These are phyloP conservation scores for Cymodocea nodosa DNA, from an alignment of 116 monocot species.

Conservation along the genomic window DNA sequence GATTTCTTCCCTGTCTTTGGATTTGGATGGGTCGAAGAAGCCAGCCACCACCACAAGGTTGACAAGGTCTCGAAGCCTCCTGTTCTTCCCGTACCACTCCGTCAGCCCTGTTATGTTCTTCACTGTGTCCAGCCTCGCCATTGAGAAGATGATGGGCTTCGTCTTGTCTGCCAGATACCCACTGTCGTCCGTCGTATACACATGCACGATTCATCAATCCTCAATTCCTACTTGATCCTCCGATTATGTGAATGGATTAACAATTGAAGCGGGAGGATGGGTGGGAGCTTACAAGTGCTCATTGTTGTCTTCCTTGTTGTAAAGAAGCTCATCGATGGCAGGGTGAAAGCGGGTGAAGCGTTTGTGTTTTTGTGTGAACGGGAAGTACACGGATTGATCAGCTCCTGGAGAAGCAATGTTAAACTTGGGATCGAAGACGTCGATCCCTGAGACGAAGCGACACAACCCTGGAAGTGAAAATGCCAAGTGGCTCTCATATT, in stretches of 20 bases:
- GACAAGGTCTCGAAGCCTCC: conserved; percentile 43
- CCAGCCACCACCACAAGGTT: conserved; percentile 69
- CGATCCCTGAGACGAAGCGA: conserved; percentile 66
- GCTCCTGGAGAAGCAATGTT: conserved; percentile 95
- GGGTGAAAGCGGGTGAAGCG: conserved; percentile 42
- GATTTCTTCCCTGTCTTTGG: conserved; percentile 67
- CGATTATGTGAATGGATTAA: neutral
- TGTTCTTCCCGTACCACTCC: conserved; percentile 67
- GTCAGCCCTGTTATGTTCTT: conserved; percentile 66
- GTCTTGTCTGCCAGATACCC: conserved; percentile 40
- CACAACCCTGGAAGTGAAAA: conserved; percentile 87
- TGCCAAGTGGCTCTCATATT: conserved; percentile 85
- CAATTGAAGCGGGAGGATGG: neutral
- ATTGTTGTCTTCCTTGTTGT: conserved; percentile 56
- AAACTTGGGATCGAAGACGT: conserved; percentile 89
- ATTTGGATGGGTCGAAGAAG: conserved; percentile 48
- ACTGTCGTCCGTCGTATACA: too few relatives aligned
- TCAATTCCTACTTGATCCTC: too few relatives aligned
- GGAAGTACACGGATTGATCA: conserved; percentile 89
- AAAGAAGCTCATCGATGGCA: conserved; percentile 77
- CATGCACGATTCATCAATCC: too few relatives aligned
- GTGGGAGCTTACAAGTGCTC: conserved; percentile 57
- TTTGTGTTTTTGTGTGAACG: conserved; percentile 77
- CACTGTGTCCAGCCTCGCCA: conserved; percentile 65
- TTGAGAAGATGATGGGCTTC: conserved; percentile 71